A percentile compares a stretch with the other conserved stretches of the same genome.
Conservation (phyloP, 139 green algal genomes). For the Micromonas pusilla region DNA sequence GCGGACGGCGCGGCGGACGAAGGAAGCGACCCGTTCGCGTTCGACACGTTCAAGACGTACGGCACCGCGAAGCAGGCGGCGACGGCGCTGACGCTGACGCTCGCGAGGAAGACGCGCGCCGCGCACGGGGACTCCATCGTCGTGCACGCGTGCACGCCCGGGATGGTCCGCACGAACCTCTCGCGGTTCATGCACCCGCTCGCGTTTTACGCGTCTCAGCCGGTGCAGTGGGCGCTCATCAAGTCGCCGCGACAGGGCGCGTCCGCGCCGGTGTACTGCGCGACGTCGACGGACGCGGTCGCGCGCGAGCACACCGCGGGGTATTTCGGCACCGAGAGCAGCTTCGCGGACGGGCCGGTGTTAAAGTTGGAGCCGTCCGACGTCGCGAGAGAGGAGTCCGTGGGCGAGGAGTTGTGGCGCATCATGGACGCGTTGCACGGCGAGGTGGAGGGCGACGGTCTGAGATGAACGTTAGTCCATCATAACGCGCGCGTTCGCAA, state of each 20-base stretch:
- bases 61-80: neutral
- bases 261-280: neutral
- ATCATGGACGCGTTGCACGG: neutral
- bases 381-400: neutral
- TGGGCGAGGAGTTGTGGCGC: neutral
- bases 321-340: neutral
- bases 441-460: neutral
- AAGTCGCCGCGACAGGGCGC: neutral
- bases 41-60: neutral
- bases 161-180: neutral
- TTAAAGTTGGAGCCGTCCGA: neutral
- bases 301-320: neutral
- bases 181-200: neutral
- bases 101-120: neutral
- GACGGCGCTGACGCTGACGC: neutral
- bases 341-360: neutral
- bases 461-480: neutral
- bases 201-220: neutral
- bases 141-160: neutral
- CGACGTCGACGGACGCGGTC: neutral
- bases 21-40: no score
- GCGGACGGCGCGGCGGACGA: no score
- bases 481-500: no score
- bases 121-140: neutral
- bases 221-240: neutral